phyloP scores from a whole-genome alignment of 257 asterid species.

The Echites panduratus region DNA sequence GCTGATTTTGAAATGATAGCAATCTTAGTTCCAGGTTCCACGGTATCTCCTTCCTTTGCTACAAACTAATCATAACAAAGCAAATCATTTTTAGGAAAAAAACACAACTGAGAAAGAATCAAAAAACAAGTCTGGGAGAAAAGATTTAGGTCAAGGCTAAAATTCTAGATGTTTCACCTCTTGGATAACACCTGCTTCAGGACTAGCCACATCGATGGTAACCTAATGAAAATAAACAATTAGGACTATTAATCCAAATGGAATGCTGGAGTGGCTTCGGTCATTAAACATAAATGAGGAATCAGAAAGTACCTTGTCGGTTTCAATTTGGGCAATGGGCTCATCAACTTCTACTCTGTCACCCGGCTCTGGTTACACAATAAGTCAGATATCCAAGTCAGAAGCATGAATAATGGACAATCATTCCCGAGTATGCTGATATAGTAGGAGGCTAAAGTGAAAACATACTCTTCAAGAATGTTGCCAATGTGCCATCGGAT shows the following conservation, averaged over 20 bases:
- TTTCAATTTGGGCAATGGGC: conserved; percentile 96
- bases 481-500: conserved; percentile 81
- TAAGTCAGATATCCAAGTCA: neutral
- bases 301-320: conserved; percentile 67
- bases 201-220: conserved; percentile 94
- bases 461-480: conserved; percentile 72
- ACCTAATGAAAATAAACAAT: conserved; percentile 48
- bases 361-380: conserved; percentile 61
- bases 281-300: neutral
- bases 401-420: neutral
- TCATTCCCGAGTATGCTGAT: conserved; percentile 1
- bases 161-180: conserved; percentile 39
- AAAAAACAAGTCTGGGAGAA: neutral
- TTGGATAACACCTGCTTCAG: conserved; percentile 94
- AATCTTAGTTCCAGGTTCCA: conserved; percentile 85
- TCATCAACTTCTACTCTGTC: conserved; percentile 86
- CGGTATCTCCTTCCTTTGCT: conserved; percentile 94
- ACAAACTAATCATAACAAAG: conserved; percentile 41
- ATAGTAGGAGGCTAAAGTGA: neutral
- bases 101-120: conserved; percentile 11
- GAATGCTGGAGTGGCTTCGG: conserved; percentile 2
- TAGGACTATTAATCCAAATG: conserved; percentile 3
- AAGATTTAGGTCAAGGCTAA: neutral
- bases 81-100: neutral
- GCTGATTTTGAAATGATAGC: conserved; percentile 88